phyloP scores from a whole-genome alignment of 768 basidiomycete genomes.

The Boletus reticuloceps region DNA sequence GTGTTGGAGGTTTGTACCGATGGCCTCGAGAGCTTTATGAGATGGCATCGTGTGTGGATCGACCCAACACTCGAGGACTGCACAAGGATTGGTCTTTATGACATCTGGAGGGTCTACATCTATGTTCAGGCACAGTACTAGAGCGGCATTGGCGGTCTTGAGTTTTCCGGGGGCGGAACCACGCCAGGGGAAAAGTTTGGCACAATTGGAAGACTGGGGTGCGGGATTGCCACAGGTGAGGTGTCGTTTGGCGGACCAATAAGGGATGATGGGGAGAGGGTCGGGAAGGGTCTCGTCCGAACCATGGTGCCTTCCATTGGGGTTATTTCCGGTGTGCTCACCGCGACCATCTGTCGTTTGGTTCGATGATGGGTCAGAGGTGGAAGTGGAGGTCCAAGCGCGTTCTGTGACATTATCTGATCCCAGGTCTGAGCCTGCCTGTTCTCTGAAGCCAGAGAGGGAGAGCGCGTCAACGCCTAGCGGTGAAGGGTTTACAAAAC shows the following conservation, averaged over 20 bases:
- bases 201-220: constrained; percentile 62
- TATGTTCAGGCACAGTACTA: constrained; percentile 93
- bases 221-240: constrained; percentile 86
- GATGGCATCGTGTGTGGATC: constrained; percentile 92
- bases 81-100: constrained; percentile 96
- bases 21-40: constrained; percentile 90
- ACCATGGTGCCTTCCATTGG: constrained; percentile 36
- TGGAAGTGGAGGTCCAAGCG: constrained; percentile 46
- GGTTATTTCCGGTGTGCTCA: constrained; percentile 30
- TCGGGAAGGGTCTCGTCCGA: constrained; percentile 49
- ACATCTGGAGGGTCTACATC: constrained; percentile 97
- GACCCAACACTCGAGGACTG: constrained; percentile 95
- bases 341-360: constrained; percentile 31
- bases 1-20: constrained; percentile 88
- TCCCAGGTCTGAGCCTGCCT: constrained; percentile 31
- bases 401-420: constrained; percentile 58
- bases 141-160: constrained; percentile 85
- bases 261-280: constrained; percentile 63
- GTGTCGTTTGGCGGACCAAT: constrained; percentile 89
- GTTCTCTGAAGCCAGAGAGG: constrained; percentile 15
- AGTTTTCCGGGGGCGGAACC: constrained; percentile 77
- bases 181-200: constrained; percentile 76
- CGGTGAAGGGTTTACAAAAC: constrained; percentile 1
- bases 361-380: constrained; percentile 48
- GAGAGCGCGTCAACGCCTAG: constrained; percentile 19